Evolutionary conservation across 371 early-diverging fungal genomes (phyloP), one percentile per base, ranked within the genome.

Genomic region (Capillidium rhysosporum): DNA sequence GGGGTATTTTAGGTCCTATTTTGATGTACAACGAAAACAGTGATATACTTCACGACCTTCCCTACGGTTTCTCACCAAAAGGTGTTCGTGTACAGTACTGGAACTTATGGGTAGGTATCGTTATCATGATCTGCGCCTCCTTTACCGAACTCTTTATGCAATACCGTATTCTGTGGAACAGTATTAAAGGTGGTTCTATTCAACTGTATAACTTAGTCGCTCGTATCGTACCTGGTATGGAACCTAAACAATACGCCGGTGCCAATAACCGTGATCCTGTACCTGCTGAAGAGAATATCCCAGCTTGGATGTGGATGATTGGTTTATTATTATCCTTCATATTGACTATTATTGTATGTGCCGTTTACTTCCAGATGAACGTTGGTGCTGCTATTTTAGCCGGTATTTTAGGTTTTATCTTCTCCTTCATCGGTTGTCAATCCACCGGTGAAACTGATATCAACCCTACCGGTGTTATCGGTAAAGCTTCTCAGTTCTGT

Each of bases 21-120:
- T 3, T 52, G n/a, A 39, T 25, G 21, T 40, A 52, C 23, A 2
- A 40, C 26, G n/a, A 24, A 0, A 26, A 1, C 23, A 40, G 39
- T 18, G 24, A 18, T 18, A 18, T 43, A 8, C 21, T 43, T 8
- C 7, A 18, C 16, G 18, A 18, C 21, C 7, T 18, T 0, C 43
- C 43, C 16, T 16, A 21, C 18, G 43, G 18, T 14, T 8, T 43
- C 5, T 14, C 16, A 43, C 12, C 9, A 12, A 39, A 39, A 12
- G 39, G 39, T 12, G 39, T 16, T 39, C 9, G 12, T 16, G 66
- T 68, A 20, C 70, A 73, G 48, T 65, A 63, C 23, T 74, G 75
- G 75, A 75, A 71, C 64, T 59, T 77, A 26, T 77, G 78, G 82
- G 81, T 80, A 18, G 84, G 84, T 61, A 75, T 84, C 57, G 72